Evolutionary conservation across 495 filamentous ascomycete genomes (phyloP).

Genomic region (Friedmanniomyces endolithicus): DNA sequence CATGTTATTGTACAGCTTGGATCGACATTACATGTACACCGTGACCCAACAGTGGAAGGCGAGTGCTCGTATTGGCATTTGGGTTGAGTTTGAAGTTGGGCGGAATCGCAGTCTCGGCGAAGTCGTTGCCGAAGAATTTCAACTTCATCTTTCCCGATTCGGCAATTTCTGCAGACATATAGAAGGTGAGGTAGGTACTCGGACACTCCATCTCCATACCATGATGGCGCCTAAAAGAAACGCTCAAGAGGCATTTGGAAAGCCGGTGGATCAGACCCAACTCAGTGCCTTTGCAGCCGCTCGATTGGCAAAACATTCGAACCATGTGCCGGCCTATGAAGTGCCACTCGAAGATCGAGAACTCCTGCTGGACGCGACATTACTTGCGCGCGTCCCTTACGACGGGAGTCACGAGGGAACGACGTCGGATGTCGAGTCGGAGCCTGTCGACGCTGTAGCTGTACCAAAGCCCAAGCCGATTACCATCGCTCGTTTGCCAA

Average conservation of each 20-base stretch:
- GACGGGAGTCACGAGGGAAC: conserved; percentile 2
- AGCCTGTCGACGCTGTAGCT: neutral
- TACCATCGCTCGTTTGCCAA: neutral
- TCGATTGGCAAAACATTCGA: conserved; percentile 9
- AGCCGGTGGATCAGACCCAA: neutral
- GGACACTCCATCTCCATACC: no score
- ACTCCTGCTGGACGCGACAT: neutral
- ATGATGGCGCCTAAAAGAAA: conserved; percentile 17
- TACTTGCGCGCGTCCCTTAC: conserved; percentile 2
- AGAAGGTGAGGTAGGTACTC: no score
- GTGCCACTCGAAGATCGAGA: neutral
- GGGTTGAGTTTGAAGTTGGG: neutral
- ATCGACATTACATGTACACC: neutral
- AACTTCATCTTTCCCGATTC: neutral
- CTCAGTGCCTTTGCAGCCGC: conserved; percentile 22
- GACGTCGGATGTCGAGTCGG: neutral
- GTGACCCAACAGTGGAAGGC: neutral
- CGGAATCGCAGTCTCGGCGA: conserved; percentile 2
- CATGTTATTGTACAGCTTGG: neutral
- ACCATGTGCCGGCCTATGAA: neutral
- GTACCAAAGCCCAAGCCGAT: neutral
- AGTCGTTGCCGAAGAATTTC: neutral
- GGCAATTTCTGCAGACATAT: neutral
- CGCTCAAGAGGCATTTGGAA: conserved; percentile 15
- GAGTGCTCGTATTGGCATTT: neutral